Conservation (phyloP, 164 flowering plant species). For the Chimonanthus salicifolius region DNA sequence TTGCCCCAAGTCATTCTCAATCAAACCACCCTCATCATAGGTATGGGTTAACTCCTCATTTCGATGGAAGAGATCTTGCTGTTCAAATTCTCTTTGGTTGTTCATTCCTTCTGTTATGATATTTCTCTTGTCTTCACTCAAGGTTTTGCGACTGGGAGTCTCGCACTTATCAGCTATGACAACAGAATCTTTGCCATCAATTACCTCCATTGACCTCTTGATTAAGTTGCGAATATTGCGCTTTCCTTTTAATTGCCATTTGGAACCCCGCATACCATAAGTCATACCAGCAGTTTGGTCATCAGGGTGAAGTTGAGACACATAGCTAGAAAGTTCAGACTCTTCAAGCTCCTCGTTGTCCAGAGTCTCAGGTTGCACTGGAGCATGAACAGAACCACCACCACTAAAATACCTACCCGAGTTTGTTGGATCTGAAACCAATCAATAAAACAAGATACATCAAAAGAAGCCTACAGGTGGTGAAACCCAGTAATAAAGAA, state of each 20-base stretch:
- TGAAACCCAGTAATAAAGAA: not conserved
- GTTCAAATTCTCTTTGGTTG: slow-evolving; percentile 17
- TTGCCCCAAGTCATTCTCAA: slow-evolving; percentile 24
- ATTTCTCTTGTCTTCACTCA: slow-evolving; percentile 25
- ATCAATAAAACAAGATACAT: not conserved
- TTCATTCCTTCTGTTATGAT: slow-evolving; percentile 3
- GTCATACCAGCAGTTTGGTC: slow-evolving; percentile 29
- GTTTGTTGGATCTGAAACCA: slow-evolving; percentile 13
- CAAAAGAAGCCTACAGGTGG: not conserved
- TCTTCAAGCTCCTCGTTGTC: slow-evolving; percentile 58
- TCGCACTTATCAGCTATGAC: slow-evolving; percentile 10
- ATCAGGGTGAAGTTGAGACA: slow-evolving; percentile 33
- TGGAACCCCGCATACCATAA: slow-evolving; percentile 52
- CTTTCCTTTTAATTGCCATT: slow-evolving; percentile 89
- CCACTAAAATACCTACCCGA: not conserved
- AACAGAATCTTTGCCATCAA: slow-evolving; percentile 18
- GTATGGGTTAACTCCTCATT: slow-evolving; percentile 22
- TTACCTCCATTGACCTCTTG: slow-evolving; percentile 33
- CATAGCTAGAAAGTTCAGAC: slow-evolving; percentile 30
- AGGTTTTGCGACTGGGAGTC: slow-evolving; percentile 22
- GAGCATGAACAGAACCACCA: not conserved
- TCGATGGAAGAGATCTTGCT: slow-evolving; percentile 20
- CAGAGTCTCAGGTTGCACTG: slow-evolving; percentile 33
- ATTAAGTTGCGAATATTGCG: slow-evolving; percentile 61
- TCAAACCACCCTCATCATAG: slow-evolving; percentile 23